Evolutionary conservation across 768 basidiomycete species (phyloP).

Genomic region (Thelephora aurantiotincta): DNA sequence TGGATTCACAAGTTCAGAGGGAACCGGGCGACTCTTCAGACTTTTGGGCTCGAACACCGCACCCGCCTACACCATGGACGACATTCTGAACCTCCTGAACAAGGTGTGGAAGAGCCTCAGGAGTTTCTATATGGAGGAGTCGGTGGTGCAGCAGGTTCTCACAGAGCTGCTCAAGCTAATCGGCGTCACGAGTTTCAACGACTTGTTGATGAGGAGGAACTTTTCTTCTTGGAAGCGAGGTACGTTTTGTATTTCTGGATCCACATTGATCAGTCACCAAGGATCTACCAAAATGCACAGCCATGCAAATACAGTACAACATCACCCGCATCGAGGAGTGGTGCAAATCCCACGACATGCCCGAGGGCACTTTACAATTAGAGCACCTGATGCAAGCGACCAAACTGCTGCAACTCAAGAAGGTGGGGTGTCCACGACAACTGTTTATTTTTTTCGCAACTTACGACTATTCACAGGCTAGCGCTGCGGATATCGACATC

Average conservation of each 20-base stretch:
- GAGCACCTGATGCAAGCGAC: slow-evolving; percentile 99
- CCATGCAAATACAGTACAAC: slow-evolving; percentile 99
- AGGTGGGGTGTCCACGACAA: slow-evolving; percentile 32
- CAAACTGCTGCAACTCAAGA: slow-evolving; percentile 94
- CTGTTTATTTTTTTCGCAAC: neutral
- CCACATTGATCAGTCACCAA: neutral
- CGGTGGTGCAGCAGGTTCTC: slow-evolving; percentile 87
- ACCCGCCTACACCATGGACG: slow-evolving; percentile 97
- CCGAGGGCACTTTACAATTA: slow-evolving; percentile 91
- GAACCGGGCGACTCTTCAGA: slow-evolving; percentile 85
- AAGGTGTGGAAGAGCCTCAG: slow-evolving; percentile 98
- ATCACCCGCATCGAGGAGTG: slow-evolving; percentile 96
- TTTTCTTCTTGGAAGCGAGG: slow-evolving; percentile 99
- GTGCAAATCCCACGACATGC: slow-evolving; percentile 99
- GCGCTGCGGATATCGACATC: slow-evolving; percentile 92
- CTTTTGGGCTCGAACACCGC: slow-evolving; percentile 73
- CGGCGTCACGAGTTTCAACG: slow-evolving; percentile 96
- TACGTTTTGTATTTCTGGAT: slow-evolving; percentile 24
- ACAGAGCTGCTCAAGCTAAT: slow-evolving; percentile 92
- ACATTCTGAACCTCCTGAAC: slow-evolving; percentile 90
- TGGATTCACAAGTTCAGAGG: slow-evolving; percentile 93
- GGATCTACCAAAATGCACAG: slow-evolving; percentile 24
- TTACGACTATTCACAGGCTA: slow-evolving; percentile 39
- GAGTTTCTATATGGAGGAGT: slow-evolving; percentile 97
- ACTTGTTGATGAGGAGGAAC: slow-evolving; percentile 94